Evolutionary conservation across 1,284 basidiomycete genomes (phyloP), one percentile per base, ranked within the genome.

Genomic region (Bjerkandera adusta): DNA sequence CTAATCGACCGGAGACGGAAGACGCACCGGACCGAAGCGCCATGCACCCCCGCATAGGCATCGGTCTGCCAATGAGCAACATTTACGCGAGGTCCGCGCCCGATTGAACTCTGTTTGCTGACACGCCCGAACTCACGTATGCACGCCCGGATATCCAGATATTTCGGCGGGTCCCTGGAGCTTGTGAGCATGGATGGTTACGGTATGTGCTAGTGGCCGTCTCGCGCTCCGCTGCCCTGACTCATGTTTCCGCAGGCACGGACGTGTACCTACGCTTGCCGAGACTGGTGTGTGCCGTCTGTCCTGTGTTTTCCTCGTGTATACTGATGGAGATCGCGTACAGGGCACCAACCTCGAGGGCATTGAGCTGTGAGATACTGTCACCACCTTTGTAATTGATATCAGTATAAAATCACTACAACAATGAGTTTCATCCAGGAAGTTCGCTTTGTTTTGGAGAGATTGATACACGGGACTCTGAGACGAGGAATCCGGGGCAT

Each of bases 321-420:
- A 27, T 1, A 26, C 35, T 30, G 18, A 26, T 12, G 35, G 18
- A 36, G 49, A 55, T 45, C 20, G 37, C 43, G 30, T 29, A 22
- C 56, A 90, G 87, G 88, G 90, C 30, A 92, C 87, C 13, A 91
- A 89, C 63, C 63, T 89, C 53, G 89, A 92, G 67, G 85, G 81
- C 11, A 88, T 90, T 48, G 88, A 89, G 63, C 73, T 90, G 12
- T 89, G 27, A 32, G 27, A 8, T 8, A 8, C n/a, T 30, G 27
- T n/a, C n/a, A n/a, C n/a, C n/a, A n/a, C n/a, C n/a, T n/a, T n/a
- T n/a, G n/a, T n/a, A n/a, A n/a, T n/a, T n/a, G n/a, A n/a, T n/a
- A n/a, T n/a, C n/a, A n/a, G n/a, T n/a, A n/a, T n/a, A n/a, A n/a
- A n/a, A n/a, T n/a, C n/a, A n/a, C n/a, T n/a, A n/a, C n/a, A n/a